Percentiles rank a stretch among this genome's conserved stretches.
Evolutionary conservation across 1,284 basidiomycete species (phyloP).

Genomic region (Amylostereum chailletii): DNA sequence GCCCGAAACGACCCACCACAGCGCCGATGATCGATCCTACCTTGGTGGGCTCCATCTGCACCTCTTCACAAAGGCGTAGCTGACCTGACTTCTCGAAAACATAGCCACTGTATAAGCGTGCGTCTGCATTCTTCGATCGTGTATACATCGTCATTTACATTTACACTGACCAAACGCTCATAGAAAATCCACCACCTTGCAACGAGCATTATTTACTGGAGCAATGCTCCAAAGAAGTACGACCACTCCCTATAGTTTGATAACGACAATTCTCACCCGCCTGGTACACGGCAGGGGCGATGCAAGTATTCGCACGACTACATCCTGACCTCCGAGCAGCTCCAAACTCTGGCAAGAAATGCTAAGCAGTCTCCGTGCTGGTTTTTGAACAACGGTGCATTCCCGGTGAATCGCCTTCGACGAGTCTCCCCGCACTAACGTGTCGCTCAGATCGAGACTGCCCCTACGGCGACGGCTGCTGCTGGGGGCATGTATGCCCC

Average conservation of each 20-base stretch:
- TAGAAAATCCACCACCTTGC: conserved; percentile 70
- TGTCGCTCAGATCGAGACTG: conserved; percentile 51
- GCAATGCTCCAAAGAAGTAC: conserved; percentile 64
- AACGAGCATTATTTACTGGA: conserved; percentile 73
- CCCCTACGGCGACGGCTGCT: conserved; percentile 62
- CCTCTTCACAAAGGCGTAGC: not conserved
- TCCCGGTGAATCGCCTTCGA: not conserved
- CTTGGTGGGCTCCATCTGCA: conserved; percentile 7
- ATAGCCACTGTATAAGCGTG: conserved; percentile 31
- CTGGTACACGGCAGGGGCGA: conserved; percentile 33
- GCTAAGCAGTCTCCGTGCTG: conserved; percentile 79
- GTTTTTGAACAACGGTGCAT: conserved; percentile 63
- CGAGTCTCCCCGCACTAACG: not conserved
- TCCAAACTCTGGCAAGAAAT: conserved; percentile 53
- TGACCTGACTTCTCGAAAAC: not conserved
- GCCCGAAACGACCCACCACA: not conserved
- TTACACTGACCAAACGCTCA: conserved; percentile 7
- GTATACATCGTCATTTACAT: not conserved
- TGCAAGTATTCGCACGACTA: conserved; percentile 81
- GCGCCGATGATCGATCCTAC: conserved; percentile 7
- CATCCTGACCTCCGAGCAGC: conserved; percentile 55
- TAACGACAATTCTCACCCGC: conserved; percentile 4
- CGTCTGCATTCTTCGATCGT: conserved; percentile 3
- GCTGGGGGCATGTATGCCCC: conserved; percentile 77
- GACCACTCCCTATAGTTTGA: conserved; percentile 13